Base-by-base conservation (phyloP, 768 basidiomycete species). In the Tylopilus vinaceipallidus region DNA sequence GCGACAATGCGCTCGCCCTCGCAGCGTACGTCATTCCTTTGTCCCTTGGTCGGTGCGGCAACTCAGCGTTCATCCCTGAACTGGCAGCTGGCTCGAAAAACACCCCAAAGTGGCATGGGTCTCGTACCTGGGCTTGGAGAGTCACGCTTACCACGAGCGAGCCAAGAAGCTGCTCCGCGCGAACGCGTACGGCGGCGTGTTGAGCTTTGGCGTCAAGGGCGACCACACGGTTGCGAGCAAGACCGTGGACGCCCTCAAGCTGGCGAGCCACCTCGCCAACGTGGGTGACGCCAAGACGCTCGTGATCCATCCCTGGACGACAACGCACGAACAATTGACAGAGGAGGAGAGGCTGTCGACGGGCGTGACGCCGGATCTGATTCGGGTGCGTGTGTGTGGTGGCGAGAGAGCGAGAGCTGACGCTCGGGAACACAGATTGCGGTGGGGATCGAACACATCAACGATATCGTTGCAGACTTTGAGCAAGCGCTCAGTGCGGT, bases 131-230 rank as follows among this genome's bases (percentile, higher is more conserved):
- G 91, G 91, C 6, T 76, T 91, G 1, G 62, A 68, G 42, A 67
- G 62, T 3, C 91, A 94, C 64, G 63, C 73, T 1, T 83, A 81
- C 30, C 75, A 93, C 65, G 66, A 67, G 39, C 62, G 76, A 6
- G 89, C 88, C 11, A 73, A 76, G 59, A 71, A 75, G 50, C 69
- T 82, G 29, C 69, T 91, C 44, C 73, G 83, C 5, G 64, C 70
- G 1, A 44, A 64, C n/a, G 68, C 72, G 3, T 91, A 73, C 50
- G 86, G 89, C 4, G 90, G 88, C 19, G 77, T 93, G 56, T 68
- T 93, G 42, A 87, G 77, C 67, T 91, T 93, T 58, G 91, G 90
- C 8, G 66, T 90, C 53, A 82, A 82, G 57, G 86, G 83, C 16
- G 76, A 76, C 43, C 69, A 70, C 2, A 63, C 68, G 42, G 63